Base-by-base conservation (phyloP, 2,329 filamentous ascomycete genomes). In the Arthrobotrys iridis region DNA sequence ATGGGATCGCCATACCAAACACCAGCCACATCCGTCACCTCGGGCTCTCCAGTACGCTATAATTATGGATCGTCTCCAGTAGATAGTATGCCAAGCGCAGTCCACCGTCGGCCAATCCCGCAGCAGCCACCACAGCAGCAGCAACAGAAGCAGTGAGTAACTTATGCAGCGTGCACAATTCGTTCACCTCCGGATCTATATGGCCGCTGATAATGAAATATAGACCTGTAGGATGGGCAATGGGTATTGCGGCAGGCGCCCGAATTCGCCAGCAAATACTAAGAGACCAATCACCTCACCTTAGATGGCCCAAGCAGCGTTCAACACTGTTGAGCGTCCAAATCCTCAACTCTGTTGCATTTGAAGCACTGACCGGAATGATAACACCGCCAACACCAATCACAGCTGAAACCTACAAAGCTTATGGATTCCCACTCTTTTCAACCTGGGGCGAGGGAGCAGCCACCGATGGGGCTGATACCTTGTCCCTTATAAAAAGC, bases 241-340 rank as follows among this genome's bases (percentile, higher is more conserved):
- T 84, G 81, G 80, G 79, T 18, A 63, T 85, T 28, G 82, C 82
- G 3, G 80, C 81, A 4, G 83, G 83, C 5, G 83, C 83, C 0
- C 78, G 81, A 26, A 84, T 84, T 63, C 81, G 81, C 11, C 83
- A 85, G 77, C 78, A 77, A 8, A 83, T 85, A 59, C n/a, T 79
- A 0, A 24, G 63, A 6, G 83, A 84, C 64, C 58, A 65, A 1
- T 20, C 80, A 3, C 45, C 40, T 58, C 0, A 50, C 15, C 13
- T 20, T 15, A 40, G 30, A 26, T 41, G 43, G 43, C 15, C 20
- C 13, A 66, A 66, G 24, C 33, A 59, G 37, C 59, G 37, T 18
- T 20, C 59, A 13, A 43, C 78, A 18, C 70, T 82, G 48, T 79
- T 84, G 77, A 83, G 83, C 62, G 78, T 83, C 0, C 82, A 84